Evolutionary conservation across 2,329 filamentous ascomycete genomes (phyloP), one percentile per base, ranked within the genome.

Genomic region (Trichoderma hamatum): DNA sequence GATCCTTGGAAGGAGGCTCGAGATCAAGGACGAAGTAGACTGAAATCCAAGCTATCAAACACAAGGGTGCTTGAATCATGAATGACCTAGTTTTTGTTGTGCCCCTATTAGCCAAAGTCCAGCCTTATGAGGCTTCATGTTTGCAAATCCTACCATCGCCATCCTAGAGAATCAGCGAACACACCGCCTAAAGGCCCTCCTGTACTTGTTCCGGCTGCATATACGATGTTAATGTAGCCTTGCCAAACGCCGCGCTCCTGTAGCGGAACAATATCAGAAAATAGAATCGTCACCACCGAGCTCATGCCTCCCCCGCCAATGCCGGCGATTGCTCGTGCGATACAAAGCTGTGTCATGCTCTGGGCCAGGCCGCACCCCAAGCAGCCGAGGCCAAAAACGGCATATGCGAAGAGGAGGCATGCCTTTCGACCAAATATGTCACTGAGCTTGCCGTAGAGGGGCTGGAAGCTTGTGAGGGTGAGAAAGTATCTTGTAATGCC

Each of bases 291-390:
- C 19, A 90, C 88, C 58, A 92, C 87, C 0, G 89, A 88, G 24
- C 87, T 89, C 86, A 93, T 90, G 10, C 91, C 91, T 2, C 89
- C 90, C 16, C 90, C 90, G 13, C 91, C 91, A 62, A 92, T 85
- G 32, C 81, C 80, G 9, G 80, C 78, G 49, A 85, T 75, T 10
- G 81, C 80, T 59, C 91, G 84, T 3, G 89, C 89, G 63, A 85
- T 83, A 74, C 91, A 90, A 56, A 94, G 80, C 76, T 93, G 84
- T 24, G 83, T 80, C 74, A 93, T 90, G 72, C 85, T 85, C 68
- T 84, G 84, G 3, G 90, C 85, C 3, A 92, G 78, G 19, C 87
- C 89, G 77, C 90, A 90, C 70, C 84, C 80, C 36, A 89, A 76
- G 70, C 88, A 91, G 0, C 90, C 90, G 9, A 89, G 76, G 3